Evolutionary conservation across 1,284 basidiomycete species (phyloP), one percentile per base, ranked within the genome.

Genomic region (Irpex lacteus): DNA sequence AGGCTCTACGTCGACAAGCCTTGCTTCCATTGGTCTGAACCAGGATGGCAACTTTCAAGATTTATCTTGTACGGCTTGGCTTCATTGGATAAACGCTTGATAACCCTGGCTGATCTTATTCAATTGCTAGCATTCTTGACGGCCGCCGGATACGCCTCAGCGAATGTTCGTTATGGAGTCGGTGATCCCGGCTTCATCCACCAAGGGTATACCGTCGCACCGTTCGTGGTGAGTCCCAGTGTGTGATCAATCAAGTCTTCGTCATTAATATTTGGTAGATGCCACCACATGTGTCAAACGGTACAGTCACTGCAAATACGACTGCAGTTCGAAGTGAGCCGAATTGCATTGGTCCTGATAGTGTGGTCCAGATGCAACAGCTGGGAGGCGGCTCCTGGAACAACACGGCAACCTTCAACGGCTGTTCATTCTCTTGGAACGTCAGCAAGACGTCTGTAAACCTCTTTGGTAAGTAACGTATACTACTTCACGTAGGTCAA

Each of bases 61-160:
- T 68, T 68, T 85, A 49, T 82, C 82, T 0, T 73, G 83, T 84
- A 60, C 8, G 26, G 44, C 54, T 9, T n/a, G 11, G 11, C 37
- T 26, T 9, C 7, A 56, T 36, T 8, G 2, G 11, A 26, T 2
- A 4, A 32, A 36, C 9, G 7, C 21, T 26, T 58, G 13, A 18
- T 32, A 15, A 26, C 3, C 58, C 18, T 38, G 18, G 21, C 44
- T 59, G 34, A 57, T 36, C 2, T 4, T 36, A 19, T 53, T 21
- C 9, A 0, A 5, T 8, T 1, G 2, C 8, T 65, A 84, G 82
- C 78, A 3, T 85, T 85, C 71, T 70, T 85, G 50, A 80, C 81
- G 40, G 84, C 83, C 9, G 80, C 84, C 4, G 83, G 84, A 5
- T 86, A 79, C 65, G 82, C 84, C 1, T 79, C 81, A 15, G 80